Evolutionary conservation across 176 grass and related monocot species (phyloP), one percentile per base, ranked within the genome.

Genomic region (Avena atlantica): DNA sequence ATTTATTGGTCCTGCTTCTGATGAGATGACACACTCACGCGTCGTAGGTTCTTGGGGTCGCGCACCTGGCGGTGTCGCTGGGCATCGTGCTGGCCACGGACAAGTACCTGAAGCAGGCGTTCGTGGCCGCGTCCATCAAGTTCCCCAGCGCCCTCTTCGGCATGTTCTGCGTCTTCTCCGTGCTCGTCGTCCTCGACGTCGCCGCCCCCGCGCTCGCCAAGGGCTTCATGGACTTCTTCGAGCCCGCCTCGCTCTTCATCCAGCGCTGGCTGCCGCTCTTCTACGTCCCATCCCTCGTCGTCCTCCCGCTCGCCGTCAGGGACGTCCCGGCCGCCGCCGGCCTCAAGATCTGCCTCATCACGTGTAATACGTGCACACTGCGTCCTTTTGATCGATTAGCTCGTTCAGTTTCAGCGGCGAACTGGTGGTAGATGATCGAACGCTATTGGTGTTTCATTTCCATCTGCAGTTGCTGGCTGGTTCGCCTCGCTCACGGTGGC

Each of bases 221-320:
- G 80, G 85, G 83, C 0, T 73, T 92, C 67, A 87, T 89, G 83
- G 76, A 80, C 84, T 93, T 98, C 83, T 96, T 98, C 37, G 97
- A 96, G 79, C 97, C 92, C 19, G 97, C 94, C 4, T 85, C 88
- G 1, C 12, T 94, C 24, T 98, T 98, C 89, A 96, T 98, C 85
- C 94, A 98, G 87, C 65, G 97, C 70, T 96, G 92, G 90, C 90
- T 98, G 6, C 97, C 97, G 1, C 31, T 98, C 48, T 98, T 98
- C 87, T 98, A 95, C 42, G 96, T 98, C 48, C 96, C 96, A 4
- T 88, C 96, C 0, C 88, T 98, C 24, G 96, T 98, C 62, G 93
- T 98, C 87, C 85, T 95, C 62, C 94, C 94, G 40, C 87, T 98
- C 9, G 90, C 90, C 9, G 85, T 94, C 80, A 83, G 83, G 77